A percentile compares a stretch with the other conserved stretches of the same genome.
Evolutionary conservation across 106 monocot species (phyloP).

Genomic region (Acorus gramineus): DNA sequence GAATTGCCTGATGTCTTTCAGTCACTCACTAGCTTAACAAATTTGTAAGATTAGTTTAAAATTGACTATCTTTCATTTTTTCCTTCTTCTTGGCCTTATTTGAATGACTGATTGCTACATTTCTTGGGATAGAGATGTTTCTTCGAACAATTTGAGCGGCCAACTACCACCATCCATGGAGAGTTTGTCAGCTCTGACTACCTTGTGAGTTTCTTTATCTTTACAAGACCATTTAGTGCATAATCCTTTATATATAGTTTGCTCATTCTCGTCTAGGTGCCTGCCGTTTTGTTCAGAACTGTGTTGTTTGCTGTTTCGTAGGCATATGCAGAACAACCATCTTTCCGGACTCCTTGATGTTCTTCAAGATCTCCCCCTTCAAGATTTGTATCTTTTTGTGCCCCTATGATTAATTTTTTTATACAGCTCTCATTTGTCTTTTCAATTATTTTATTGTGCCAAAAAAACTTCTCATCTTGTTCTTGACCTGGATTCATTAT

Average conservation of each 20-base stretch:
- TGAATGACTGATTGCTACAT: constrained; percentile 2
- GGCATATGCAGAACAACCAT: constrained; percentile 80
- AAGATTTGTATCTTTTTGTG: constrained; percentile 49
- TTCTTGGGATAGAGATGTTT: constrained; percentile 58
- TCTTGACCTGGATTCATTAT: background rate
- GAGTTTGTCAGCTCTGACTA: constrained; percentile 70
- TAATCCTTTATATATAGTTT: background rate
- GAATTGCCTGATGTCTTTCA: constrained; percentile 81
- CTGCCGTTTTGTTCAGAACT: background rate
- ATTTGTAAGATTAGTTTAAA: constrained; percentile 45
- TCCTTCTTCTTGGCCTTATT: background rate
- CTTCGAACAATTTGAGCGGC: constrained; percentile 73
- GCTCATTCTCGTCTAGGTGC: constrained; percentile 5
- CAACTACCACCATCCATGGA: constrained; percentile 74
- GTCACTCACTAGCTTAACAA: constrained; percentile 58
- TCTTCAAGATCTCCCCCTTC: constrained; percentile 78
- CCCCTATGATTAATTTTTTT: background rate
- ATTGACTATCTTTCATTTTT: background rate
- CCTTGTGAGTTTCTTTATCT: constrained; percentile 53
- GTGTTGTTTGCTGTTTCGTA: constrained; percentile 16
- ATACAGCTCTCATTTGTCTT: too few species aligned
- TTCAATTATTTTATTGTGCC: too few species aligned
- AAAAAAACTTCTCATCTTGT: too few species aligned
- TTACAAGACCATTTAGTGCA: background rate
- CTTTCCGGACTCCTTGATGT: constrained; percentile 68